Base-by-base conservation (phyloP, 345 rosid species). In the Arabidopsis arenosa region DNA sequence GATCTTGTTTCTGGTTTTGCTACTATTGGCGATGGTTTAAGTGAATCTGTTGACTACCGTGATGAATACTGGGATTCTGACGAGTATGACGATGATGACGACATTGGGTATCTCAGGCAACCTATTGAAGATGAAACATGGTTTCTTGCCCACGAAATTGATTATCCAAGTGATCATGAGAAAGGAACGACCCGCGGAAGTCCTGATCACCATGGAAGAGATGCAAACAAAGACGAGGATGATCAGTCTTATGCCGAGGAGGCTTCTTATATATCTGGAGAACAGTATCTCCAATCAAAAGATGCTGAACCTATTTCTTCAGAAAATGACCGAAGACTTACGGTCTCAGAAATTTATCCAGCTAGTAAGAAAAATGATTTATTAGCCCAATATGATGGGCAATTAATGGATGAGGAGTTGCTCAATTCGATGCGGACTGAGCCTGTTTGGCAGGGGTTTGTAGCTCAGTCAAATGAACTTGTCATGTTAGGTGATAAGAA, bases 11-110 rank as follows among this genome's bases (percentile, higher is more conserved):
- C 99, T 63, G 98, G 99, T 66, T 93, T 96, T 86, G 99, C 98
- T 65, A 93, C 99, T 37, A 82, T 91, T 33, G 99, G 97, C 70
- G 98, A 93, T 84, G 99, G 97, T 78, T 81, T 89, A 65, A 91
- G 95, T 85, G 98, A 91, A 86, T 88, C 97, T 41, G 78, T 92
- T 70, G 98, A 96, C 79, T 93, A 89, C 69, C 89, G 88, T 30
- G 89, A 96, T 60, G 97, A 96, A 40, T 93, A 90, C 81, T 96
- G 99, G 99, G 99, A 96, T 73, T 96, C 99, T 39, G 99, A 96
- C 61, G 97, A 96, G 76, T 96, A 96, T 73, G 99, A 96, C 5
- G 97, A 96, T 3, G 96, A 96, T n/a, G 97, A 91, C 39, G 99
- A 96, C 77, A 92, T 89, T 85, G 99, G 99, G 14, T 96, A 93